These are phyloP conservation scores for Heterobasidion parviporum DNA, from an alignment of 1,284 basidiomycete species.

Conservation along the genomic window DNA sequence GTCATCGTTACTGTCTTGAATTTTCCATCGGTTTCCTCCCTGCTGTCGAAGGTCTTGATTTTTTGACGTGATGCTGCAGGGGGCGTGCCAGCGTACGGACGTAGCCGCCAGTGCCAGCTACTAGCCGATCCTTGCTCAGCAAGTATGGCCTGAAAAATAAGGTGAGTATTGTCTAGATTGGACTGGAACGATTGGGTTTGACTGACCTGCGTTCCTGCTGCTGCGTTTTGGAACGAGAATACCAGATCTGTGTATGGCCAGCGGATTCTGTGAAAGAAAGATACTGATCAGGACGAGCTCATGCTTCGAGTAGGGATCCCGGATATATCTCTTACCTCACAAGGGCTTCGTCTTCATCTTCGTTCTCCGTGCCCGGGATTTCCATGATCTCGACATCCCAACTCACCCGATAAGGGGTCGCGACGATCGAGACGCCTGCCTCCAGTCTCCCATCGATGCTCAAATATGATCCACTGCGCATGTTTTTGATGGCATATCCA, in stretches of 20 bases:
- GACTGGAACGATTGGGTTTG: not conserved
- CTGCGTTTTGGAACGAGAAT: not conserved
- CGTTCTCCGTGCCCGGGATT: slow-evolving; percentile 2
- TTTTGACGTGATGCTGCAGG: not conserved
- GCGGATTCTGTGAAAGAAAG: not conserved
- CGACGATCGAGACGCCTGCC: slow-evolving; percentile 3
- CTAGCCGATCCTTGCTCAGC: not conserved
- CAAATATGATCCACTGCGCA: slow-evolving; percentile 5
- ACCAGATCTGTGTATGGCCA: not conserved
- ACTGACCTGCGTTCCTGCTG: not conserved
- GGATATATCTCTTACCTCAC: slow-evolving; percentile 2
- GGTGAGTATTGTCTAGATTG: not conserved
- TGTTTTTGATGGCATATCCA: slow-evolving; percentile 10
- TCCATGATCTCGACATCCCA: slow-evolving; percentile 13
- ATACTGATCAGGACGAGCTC: not conserved
- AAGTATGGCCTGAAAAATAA: slow-evolving; percentile 4
- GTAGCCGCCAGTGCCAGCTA: slow-evolving; percentile 3
- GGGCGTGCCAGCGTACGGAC: not conserved
- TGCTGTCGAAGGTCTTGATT: not conserved
- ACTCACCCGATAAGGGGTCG: slow-evolving; percentile 9
- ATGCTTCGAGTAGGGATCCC: too few species aligned
- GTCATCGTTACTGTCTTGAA: slow-evolving; percentile 1
- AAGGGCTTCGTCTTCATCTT: slow-evolving; percentile 9
- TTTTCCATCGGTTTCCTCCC: not conserved
- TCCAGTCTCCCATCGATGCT: slow-evolving; percentile 7